Conservation (phyloP, 1,284 basidiomycete genomes). For the Retiboletus flavoniger region DNA sequence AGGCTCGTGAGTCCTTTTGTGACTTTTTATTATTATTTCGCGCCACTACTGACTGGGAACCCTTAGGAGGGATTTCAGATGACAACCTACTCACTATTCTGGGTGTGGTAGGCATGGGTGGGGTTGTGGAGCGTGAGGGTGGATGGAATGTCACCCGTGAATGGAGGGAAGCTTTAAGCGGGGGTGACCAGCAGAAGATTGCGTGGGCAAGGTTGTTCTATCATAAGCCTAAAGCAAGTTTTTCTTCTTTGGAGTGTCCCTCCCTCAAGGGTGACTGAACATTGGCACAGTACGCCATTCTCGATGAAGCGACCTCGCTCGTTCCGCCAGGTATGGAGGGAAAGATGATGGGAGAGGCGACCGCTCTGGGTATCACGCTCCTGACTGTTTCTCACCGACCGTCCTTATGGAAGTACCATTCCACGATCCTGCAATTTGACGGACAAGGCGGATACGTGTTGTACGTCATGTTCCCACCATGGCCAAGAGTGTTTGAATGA, state of each 20-base stretch:
- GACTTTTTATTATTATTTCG: background rate
- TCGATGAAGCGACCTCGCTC: constrained; percentile 94
- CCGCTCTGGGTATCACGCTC: constrained; percentile 82
- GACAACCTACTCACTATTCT: constrained; percentile 75
- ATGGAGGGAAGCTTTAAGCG: constrained; percentile 92
- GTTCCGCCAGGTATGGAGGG: constrained; percentile 94
- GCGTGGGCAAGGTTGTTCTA: constrained; percentile 98
- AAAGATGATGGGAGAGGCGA: constrained; percentile 95
- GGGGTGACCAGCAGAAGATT: constrained; percentile 87
- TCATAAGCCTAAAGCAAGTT: constrained; percentile 81
- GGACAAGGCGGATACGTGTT: constrained; percentile 84
- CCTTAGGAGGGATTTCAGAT: constrained; percentile 69
- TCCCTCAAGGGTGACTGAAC: background rate
- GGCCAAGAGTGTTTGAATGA: background rate
- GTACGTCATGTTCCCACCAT: constrained; percentile 44
- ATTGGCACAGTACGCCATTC: constrained; percentile 78
- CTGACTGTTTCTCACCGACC: constrained; percentile 91
- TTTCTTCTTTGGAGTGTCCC: background rate
- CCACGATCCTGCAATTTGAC: constrained; percentile 87
- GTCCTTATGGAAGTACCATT: constrained; percentile 94
- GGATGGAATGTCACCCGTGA: constrained; percentile 90
- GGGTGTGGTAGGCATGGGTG: constrained; percentile 80
- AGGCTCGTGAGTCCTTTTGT: constrained; percentile 49
- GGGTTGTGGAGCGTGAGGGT: constrained; percentile 92
- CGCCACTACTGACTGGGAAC: constrained; percentile 6